Conservation (phyloP, 371 early-diverging fungal species). For the Mucor mucedo region DNA sequence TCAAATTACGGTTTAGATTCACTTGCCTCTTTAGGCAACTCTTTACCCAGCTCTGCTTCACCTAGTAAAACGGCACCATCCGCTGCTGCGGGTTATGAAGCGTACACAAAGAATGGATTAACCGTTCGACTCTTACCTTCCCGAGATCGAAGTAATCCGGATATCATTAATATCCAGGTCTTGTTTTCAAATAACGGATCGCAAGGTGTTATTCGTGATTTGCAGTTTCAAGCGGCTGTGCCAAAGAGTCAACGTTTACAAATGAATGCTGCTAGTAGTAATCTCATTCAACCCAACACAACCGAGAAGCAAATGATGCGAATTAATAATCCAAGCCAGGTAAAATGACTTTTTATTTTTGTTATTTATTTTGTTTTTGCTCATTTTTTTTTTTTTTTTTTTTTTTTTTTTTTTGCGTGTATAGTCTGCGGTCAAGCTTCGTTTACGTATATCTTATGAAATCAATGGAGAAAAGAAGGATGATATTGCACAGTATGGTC, state of each 20-base stretch:
- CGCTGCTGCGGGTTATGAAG: conserved; percentile 53
- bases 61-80: too few species aligned
- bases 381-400: not conserved
- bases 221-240: conserved; percentile 93
- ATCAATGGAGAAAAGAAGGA: conserved; percentile 64
- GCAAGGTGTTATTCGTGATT: conserved; percentile 55
- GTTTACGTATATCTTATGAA: conserved; percentile 75
- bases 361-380: not conserved
- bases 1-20: conserved; percentile 19
- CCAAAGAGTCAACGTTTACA: conserved; percentile 87
- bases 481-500: conserved; percentile 80
- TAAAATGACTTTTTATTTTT: conserved; percentile 22
- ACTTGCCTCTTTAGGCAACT: conserved; percentile 34
- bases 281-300: conserved; percentile 59
- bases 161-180: conserved; percentile 70
- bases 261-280: conserved; percentile 80
- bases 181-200: conserved; percentile 70
- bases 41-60: conserved; percentile 4
- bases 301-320: conserved; percentile 80
- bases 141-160: conserved; percentile 61
- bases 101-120: conserved; percentile 81
- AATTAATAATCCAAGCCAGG: conserved; percentile 87
- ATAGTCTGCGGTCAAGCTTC: conserved; percentile 74
- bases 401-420: not conserved
- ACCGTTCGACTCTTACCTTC: conserved; percentile 71